Conservation (phyloP, 1,284 basidiomycete species). For the Sanguinoderma infundibulare region DNA sequence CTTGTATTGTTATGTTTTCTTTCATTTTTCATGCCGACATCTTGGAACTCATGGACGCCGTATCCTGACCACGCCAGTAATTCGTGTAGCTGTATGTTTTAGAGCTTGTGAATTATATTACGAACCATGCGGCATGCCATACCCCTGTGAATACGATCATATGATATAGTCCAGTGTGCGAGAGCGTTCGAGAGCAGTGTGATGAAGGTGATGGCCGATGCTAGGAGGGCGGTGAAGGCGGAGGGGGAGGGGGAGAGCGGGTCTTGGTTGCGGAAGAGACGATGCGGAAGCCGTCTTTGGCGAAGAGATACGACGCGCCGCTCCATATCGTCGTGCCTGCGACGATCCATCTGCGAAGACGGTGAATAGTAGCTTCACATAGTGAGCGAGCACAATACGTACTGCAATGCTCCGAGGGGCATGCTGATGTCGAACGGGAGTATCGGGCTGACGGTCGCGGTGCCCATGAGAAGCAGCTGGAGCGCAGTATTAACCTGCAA, state of each 20-base stretch:
- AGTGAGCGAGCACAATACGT: slow-evolving; percentile 29
- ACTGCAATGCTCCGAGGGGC: slow-evolving; percentile 69
- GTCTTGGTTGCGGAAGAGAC: slow-evolving; percentile 21
- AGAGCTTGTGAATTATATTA: slow-evolving; percentile 6
- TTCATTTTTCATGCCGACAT: background rate
- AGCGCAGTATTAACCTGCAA: slow-evolving; percentile 89
- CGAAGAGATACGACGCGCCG: slow-evolving; percentile 86
- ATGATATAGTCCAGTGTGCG: background rate
- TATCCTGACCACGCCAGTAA: background rate
- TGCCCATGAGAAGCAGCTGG: slow-evolving; percentile 90
- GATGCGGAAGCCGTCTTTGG: slow-evolving; percentile 35
- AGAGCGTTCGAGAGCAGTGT: background rate
- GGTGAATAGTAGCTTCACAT: background rate
- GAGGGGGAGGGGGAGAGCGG: slow-evolving; percentile 21
- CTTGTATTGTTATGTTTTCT: background rate
- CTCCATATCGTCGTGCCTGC: slow-evolving; percentile 92
- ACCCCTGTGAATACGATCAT: background rate
- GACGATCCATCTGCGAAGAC: slow-evolving; percentile 71
- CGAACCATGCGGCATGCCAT: slow-evolving; percentile 5
- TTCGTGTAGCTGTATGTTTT: slow-evolving; percentile 9
- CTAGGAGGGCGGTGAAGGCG: slow-evolving; percentile 5
- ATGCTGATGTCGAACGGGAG: slow-evolving; percentile 64
- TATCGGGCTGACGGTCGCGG: slow-evolving; percentile 85
- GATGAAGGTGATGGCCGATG: background rate
- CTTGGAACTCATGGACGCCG: background rate